Base-by-base conservation (phyloP, 495 filamentous ascomycete species). In the Melanomma pulvis-pyrius region DNA sequence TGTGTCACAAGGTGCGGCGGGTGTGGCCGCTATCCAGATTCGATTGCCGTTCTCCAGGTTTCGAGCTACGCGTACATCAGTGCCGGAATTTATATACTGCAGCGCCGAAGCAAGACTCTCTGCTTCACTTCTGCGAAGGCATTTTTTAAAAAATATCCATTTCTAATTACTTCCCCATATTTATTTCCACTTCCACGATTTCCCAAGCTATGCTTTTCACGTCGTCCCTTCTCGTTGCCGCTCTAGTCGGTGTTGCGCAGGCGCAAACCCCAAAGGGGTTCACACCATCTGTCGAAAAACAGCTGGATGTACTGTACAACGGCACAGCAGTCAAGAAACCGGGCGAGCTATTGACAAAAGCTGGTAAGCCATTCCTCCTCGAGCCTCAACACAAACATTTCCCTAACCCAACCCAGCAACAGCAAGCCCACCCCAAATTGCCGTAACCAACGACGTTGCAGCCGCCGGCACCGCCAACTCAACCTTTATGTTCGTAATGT, bases 201-300 rank as follows among this genome's bases (percentile, higher is more conserved):
- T 6, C 11, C 17, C 6, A 17, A 7, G 19, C 6, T 9, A 70
- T 70, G 67, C 44, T 50, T 2, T 65, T 65, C 39, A 28, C 55
- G 8, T 50, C 59, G 25, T 59, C 57, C 17, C 19, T 70, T 12
- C 32, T 66, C 2, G 24, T 54, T 46, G 62, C 48, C 22, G 51
- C 52, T 54, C 34, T 71, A 19, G 44, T 63, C 21, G 53, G 67
- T 52, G 30, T 48, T 57, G 30, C 67, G 61, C 67, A 39, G 61
- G 68, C 68, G 63, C 68, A 71, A 57, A 71, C 68, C 19, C 68
- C 68, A 8, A 15, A 32, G 32, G 68, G 68, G 11, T 71, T 71
- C 34, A 66, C 25, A 22, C 68, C 68, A 26, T 28, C 44, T 21
- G 68, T 65, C 36, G 57, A 56, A 32, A 67, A 58, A 5, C 60